Base-by-base conservation (phyloP, 208 protist genomes). In the Leishmania turanica region DNA sequence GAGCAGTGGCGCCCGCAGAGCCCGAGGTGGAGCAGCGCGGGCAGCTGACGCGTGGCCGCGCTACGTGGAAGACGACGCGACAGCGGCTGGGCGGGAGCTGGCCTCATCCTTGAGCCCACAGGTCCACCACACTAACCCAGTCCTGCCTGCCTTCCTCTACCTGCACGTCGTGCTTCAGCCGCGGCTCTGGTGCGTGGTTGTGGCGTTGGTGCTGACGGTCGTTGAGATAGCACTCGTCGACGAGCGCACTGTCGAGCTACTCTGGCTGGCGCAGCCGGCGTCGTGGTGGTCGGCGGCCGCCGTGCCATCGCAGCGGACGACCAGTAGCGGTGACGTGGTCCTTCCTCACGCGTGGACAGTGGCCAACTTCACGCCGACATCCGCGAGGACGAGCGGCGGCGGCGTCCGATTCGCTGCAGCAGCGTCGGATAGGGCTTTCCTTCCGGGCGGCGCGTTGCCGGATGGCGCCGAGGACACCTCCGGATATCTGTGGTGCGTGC, bases 201-300 rank as follows among this genome's bases (percentile, higher is more conserved):
- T 83, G 17, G 84, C 84, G 17, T 65, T 92, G 11, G 87, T 78
- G 54, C 53, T 92, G 58, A 92, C 83, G 24, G 56, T 94, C 7
- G 82, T 88, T 37, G 89, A 94, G 75, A 73, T 94, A n/a, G 83
- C 85, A 34, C 70, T 86, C 31, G 79, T 89, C 37, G 83, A 88
- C 69, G 87, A 88, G 24, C 81, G 73, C 56, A 76, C 54, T 31
- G 54, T 80, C 15, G 80, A 78, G 37, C 60, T 91, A 77, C 37
- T 90, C 45, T 83, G 81, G 81, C 58, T 68, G 45, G 76, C 81
- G 49, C 76, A 84, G 71, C 81, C 81, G 21, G 31, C 68, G 24
- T 81, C 76, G 49, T 84, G 81, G 82, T 81, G 82, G 76, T 66
- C 74, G 21, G 27, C 79, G 8, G 17, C 53, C n/a, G 37, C 71